Evolutionary conservation across 78 protist genomes (phyloP).

Genomic region (Capsaspora owczarzaki): DNA sequence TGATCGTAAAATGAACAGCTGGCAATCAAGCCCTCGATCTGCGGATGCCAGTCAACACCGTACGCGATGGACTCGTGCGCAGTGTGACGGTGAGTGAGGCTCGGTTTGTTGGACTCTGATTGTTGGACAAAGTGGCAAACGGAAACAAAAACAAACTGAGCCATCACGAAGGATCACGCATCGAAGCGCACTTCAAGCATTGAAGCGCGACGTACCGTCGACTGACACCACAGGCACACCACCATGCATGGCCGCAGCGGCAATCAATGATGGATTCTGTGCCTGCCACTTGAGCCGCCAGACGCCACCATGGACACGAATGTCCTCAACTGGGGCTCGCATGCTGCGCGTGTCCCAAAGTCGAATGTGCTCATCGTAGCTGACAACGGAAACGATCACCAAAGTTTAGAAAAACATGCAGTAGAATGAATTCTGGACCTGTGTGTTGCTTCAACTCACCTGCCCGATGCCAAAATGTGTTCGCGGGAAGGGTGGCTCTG

Average conservation of each 20-base stretch:
- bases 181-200: too few relatives aligned
- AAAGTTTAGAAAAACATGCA: neutral
- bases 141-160: neutral
- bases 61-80: conserved; percentile 16
- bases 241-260: too few relatives aligned
- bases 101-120: neutral
- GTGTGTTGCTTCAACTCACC: neutral
- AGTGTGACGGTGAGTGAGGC: neutral
- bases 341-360: conserved; percentile 20
- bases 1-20: conserved; percentile 28
- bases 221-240: too few relatives aligned
- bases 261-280: too few relatives aligned
- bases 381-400: neutral
- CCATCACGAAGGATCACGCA: too few relatives aligned
- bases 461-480: conserved; percentile 5
- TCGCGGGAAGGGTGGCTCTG: neutral
- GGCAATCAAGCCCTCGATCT: neutral
- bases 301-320: conserved; percentile 21
- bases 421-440: neutral
- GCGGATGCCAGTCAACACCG: conserved; percentile 24
- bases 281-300: conserved; percentile 34
- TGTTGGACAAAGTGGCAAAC: too few relatives aligned
- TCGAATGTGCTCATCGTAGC: conserved; percentile 24
- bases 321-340: neutral
- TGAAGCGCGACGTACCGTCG: too few relatives aligned